Evolutionary conservation across 73 alveolate species (phyloP), one percentile per base, ranked within the genome.

Genomic region (Symbiodinium natans): DNA sequence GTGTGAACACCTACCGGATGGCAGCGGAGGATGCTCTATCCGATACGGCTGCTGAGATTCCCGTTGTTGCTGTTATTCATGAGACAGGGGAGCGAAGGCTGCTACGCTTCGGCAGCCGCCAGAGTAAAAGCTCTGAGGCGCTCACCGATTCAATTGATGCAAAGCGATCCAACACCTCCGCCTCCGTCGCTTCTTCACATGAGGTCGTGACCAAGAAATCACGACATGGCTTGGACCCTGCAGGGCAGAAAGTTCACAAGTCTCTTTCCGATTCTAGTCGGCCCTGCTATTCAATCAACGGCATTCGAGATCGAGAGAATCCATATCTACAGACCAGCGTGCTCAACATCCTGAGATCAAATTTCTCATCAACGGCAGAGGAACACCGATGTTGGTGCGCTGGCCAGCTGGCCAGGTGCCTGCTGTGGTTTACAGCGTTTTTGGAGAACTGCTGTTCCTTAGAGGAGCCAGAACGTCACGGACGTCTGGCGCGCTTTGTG

Each of bases 401-500:
- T 36, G 80, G 80, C 80, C 80, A 63, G 80, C 27, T 63, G 36
- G 80, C 94, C 42, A 19, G 33, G n/a, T 7, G 68, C 10, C 33
- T 87, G 40, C 68, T 56, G 40, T 15, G 42, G 68, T 31, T 87
- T 2, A 82, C 71, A 59, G 85, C n/a, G 31, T 33, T 41, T 31
- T 17, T 87, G 25, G 94, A 87, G 42, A 36, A 52, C 13, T 59
- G 83, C 42, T 87, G 94, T 68, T 46, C 71, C 41, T 11, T 87
- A 9, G 85, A 87, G 38, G 94, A 87, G 68, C 94, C 94, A 4
- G 85, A 54, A 25, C 40, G 94, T 9, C 54, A 42, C 3, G 94
- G 94, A 2, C 74, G 94, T 87, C 41, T 87, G 63, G 94, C 94
- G 19, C 84, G 84, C 84, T 74, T 74, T 8, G 42, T n/a, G 84